Conservation (phyloP, 495 filamentous ascomycete species). For the Daldinia bambusicola region DNA sequence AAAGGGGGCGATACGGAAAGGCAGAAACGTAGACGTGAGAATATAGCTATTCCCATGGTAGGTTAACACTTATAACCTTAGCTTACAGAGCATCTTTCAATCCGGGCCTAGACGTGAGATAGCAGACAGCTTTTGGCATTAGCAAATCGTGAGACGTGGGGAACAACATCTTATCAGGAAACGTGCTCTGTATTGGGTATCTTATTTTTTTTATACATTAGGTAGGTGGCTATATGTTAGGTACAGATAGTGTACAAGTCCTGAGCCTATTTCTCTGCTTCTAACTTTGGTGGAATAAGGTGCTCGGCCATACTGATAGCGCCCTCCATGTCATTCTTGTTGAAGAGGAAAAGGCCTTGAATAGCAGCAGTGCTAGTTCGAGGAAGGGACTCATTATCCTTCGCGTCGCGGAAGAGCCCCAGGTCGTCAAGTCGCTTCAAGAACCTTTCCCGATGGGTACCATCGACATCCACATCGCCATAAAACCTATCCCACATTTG, state of each 20-base stretch:
- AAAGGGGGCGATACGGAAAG: background rate
- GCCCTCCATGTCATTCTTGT: slow-evolving; percentile 88
- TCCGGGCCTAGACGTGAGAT: background rate
- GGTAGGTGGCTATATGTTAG: background rate
- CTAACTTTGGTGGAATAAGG: slow-evolving; percentile 65
- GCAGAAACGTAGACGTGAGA: background rate
- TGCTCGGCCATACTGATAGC: slow-evolving; percentile 83
- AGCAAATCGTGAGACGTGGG: background rate
- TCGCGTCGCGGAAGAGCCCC: slow-evolving; percentile 57
- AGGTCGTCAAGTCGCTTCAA: slow-evolving; percentile 60
- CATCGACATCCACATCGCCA: slow-evolving; percentile 76
- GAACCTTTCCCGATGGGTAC: slow-evolving; percentile 65
- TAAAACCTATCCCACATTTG: slow-evolving; percentile 97
- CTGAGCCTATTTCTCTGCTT: slow-evolving; percentile 50
- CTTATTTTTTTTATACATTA: slow-evolving; percentile 37
- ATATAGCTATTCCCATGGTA: too few species aligned
- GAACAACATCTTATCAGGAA: background rate
- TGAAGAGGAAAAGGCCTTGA: slow-evolving; percentile 93
- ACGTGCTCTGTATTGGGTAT: slow-evolving; percentile 31
- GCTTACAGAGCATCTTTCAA: too few species aligned
- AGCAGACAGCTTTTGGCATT: background rate
- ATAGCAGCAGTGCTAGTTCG: slow-evolving; percentile 86
- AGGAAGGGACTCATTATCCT: slow-evolving; percentile 54
- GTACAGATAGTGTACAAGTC: slow-evolving; percentile 21
- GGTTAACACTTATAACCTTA: too few species aligned